These are phyloP conservation scores for Dittrichia graveolens DNA, from an alignment of 129 eudicot genomes.

Conservation along the genomic window DNA sequence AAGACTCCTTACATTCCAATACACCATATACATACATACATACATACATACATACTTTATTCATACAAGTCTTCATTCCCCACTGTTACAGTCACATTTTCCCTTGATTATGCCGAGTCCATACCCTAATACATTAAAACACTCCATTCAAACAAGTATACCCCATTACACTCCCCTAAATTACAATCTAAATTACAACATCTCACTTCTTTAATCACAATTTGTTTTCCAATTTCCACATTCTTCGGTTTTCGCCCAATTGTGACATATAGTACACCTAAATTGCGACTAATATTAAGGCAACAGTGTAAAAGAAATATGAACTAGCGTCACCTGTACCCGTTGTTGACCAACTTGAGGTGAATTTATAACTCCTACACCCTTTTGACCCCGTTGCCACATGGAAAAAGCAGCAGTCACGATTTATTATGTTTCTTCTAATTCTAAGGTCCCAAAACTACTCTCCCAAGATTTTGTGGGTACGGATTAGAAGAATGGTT, in stretches of 20 bases:
- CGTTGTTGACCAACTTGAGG: slow-evolving; percentile 28
- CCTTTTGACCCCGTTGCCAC: slow-evolving; percentile 30
- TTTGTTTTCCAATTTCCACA: slow-evolving; percentile 14
- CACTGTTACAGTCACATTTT: slow-evolving; percentile 16
- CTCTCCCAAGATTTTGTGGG: slow-evolving; percentile 58
- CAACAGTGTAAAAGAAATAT: slow-evolving; percentile 28
- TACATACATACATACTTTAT: slow-evolving; percentile 18
- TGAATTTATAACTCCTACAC: slow-evolving; percentile 11
- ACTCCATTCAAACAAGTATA: slow-evolving; percentile 24
- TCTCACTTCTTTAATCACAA: slow-evolving; percentile 17
- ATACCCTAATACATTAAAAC: slow-evolving; percentile 26
- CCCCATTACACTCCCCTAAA: slow-evolving; percentile 17
- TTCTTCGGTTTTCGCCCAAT: slow-evolving; percentile 16
- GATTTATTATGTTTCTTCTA: slow-evolving; percentile 34
- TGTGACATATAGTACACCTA: slow-evolving; percentile 26
- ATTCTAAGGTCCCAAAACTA: slow-evolving; percentile 51
- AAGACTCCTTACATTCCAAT: slow-evolving; percentile 5
- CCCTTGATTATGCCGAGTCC: slow-evolving; percentile 8
- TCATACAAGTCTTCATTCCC: slow-evolving; percentile 25
- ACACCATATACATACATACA: slow-evolving; percentile 16
- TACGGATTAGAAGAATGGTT: slow-evolving; percentile 56
- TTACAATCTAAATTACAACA: slow-evolving; percentile 27
- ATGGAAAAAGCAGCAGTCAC: slow-evolving; percentile 24
- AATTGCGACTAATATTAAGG: slow-evolving; percentile 23
- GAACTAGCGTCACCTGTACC: not conserved